Conservation (phyloP, 179 eudicot species). For the Heliamphora pulchella region DNA sequence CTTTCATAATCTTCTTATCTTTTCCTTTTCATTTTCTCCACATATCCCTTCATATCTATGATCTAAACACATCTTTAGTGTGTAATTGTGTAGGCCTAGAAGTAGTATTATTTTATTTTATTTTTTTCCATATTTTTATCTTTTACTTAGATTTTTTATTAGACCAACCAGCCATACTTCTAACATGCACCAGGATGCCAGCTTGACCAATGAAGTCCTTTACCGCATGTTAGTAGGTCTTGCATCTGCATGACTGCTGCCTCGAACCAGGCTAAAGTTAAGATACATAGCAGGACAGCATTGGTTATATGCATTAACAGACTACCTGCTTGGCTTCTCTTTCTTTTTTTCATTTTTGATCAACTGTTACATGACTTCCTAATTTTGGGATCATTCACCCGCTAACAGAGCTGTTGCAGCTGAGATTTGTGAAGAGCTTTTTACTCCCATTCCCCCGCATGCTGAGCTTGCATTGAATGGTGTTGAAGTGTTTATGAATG, state of each 20-base stretch:
- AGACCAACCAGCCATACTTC: background rate
- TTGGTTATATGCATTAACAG: background rate
- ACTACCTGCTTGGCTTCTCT: background rate
- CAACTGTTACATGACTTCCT: background rate
- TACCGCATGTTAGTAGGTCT: background rate
- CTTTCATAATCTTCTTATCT: no score
- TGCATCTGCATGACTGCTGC: background rate
- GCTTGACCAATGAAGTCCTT: background rate
- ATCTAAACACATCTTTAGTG: no score
- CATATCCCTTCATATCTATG: no score
- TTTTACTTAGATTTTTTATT: background rate
- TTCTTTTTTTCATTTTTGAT: slow-evolving; percentile 5
- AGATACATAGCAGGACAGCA: background rate
- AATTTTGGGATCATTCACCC: slow-evolving; percentile 17
- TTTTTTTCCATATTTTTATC: background rate
- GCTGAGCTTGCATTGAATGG: slow-evolving; percentile 92
- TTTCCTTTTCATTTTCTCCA: no score
- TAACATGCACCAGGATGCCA: background rate
- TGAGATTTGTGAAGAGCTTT: slow-evolving; percentile 93
- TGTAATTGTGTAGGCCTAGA: background rate
- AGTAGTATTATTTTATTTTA: background rate
- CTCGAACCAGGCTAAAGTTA: background rate
- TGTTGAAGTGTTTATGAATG: slow-evolving; percentile 95
- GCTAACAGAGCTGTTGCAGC: slow-evolving; percentile 82
- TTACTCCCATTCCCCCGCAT: slow-evolving; percentile 73